phyloP scores from a whole-genome alignment of 352 stramenopile genomes.

The Phytophthora litchii region DNA sequence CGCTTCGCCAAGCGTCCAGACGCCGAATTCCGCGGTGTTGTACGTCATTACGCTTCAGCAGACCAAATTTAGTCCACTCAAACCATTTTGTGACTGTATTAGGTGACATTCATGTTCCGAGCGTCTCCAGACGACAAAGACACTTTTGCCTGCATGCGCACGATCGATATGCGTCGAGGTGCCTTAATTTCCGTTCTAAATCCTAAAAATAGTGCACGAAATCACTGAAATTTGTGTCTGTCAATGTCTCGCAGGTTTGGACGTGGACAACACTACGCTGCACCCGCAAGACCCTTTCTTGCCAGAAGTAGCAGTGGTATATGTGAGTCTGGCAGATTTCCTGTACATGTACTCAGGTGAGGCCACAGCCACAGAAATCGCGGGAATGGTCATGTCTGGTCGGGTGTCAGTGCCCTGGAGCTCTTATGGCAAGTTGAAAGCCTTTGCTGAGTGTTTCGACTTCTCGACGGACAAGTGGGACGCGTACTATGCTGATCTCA shows the following conservation, averaged over 20 bases:
- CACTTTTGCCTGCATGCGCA: slow-evolving; percentile 71
- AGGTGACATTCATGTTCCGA: slow-evolving; percentile 88
- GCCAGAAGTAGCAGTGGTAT: slow-evolving; percentile 67
- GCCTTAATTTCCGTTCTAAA: neutral
- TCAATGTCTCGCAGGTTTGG: slow-evolving; percentile 40
- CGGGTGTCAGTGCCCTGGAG: slow-evolving; percentile 86
- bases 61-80: slow-evolving; percentile 1
- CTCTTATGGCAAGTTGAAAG: slow-evolving; percentile 80
- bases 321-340: slow-evolving; percentile 81
- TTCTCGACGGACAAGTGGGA: slow-evolving; percentile 86
- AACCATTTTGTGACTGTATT: slow-evolving; percentile 5
- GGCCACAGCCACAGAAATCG: slow-evolving; percentile 76
- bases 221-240: slow-evolving; percentile 4
- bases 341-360: slow-evolving; percentile 90
- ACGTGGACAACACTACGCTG: slow-evolving; percentile 57
- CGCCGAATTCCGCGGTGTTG: slow-evolving; percentile 62
- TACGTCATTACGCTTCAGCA: slow-evolving; percentile 25
- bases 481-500: slow-evolving; percentile 68
- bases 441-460: slow-evolving; percentile 87
- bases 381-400: slow-evolving; percentile 84
- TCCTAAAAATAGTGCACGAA: neutral
- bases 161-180: slow-evolving; percentile 79
- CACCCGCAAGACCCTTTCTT: slow-evolving; percentile 57
- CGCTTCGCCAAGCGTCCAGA: slow-evolving; percentile 56
- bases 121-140: slow-evolving; percentile 43